Conservation (phyloP, 176 grass and related monocot genomes). For the Oryza glumipatula region DNA sequence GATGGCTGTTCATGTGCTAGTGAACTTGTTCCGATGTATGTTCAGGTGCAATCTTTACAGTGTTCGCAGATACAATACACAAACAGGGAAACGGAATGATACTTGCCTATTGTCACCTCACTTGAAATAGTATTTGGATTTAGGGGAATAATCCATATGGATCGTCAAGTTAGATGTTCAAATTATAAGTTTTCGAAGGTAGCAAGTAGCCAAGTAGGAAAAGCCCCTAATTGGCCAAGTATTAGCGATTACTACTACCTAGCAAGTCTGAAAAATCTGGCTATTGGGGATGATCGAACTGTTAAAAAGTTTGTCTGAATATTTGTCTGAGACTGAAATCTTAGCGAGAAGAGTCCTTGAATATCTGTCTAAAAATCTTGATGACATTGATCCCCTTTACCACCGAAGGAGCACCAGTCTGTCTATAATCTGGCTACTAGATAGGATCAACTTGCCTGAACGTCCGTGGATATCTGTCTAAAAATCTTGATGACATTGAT, state of each 20-base stretch:
- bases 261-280: background rate
- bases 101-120: background rate
- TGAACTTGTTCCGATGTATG: background rate
- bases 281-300: background rate
- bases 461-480: too few species aligned
- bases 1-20: slow-evolving; percentile 1
- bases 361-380: too few species aligned
- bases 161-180: background rate
- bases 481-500: too few species aligned
- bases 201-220: background rate
- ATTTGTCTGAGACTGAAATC: background rate
- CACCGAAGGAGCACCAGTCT: background rate
- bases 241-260: background rate
- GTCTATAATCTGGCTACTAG: background rate
- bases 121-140: background rate
- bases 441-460: too few species aligned
- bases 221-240: background rate
- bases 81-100: background rate
- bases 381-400: background rate
- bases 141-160: background rate
- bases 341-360: background rate
- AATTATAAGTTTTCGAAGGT: background rate
- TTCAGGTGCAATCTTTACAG: background rate
- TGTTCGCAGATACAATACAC: background rate
- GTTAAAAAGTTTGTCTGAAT: background rate